Conservation (phyloP, 169 alveolate species). For the Pseudocohnilembus persalinus region DNA sequence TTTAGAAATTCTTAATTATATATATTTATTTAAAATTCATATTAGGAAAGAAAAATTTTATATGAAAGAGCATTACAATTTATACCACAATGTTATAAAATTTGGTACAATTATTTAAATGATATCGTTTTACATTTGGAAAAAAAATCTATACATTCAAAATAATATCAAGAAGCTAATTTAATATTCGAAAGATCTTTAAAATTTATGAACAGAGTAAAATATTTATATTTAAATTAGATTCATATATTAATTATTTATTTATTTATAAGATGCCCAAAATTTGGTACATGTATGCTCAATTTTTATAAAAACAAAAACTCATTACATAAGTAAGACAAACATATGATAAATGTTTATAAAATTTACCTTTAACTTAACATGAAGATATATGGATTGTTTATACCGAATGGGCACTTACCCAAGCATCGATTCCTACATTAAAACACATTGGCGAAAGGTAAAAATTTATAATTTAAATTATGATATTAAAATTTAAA, state of each 20-base stretch:
- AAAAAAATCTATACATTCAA: conserved; percentile 43
- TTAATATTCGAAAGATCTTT: conserved; percentile 82
- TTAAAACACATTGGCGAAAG: conserved; percentile 77
- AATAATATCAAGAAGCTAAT: conserved; percentile 70
- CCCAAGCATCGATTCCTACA: conserved; percentile 62
- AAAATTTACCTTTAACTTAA: conserved; percentile 85
- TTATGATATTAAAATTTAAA: too few species aligned
- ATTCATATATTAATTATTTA: background rate
- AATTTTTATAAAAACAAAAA: conserved; percentile 71
- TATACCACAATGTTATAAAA: conserved; percentile 88
- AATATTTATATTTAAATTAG: background rate
- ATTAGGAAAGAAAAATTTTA: conserved; percentile 66
- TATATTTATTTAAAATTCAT: background rate
- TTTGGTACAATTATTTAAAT: conserved; percentile 88
- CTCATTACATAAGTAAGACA: conserved; percentile 79
- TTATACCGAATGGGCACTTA: conserved; percentile 76
- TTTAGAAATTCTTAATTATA: background rate
- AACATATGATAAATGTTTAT: conserved; percentile 82
- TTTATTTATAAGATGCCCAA: conserved; percentile 81
- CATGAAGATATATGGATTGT: conserved; percentile 87
- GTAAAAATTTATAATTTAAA: too few species aligned
- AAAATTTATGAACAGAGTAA: conserved; percentile 52
- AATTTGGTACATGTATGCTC: conserved; percentile 87
- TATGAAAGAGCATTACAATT: conserved; percentile 86
- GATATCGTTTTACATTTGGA: conserved; percentile 59